These are phyloP conservation scores for Lactarius deliciosus DNA, from an alignment of 768 basidiomycete species.

Conservation along the genomic window DNA sequence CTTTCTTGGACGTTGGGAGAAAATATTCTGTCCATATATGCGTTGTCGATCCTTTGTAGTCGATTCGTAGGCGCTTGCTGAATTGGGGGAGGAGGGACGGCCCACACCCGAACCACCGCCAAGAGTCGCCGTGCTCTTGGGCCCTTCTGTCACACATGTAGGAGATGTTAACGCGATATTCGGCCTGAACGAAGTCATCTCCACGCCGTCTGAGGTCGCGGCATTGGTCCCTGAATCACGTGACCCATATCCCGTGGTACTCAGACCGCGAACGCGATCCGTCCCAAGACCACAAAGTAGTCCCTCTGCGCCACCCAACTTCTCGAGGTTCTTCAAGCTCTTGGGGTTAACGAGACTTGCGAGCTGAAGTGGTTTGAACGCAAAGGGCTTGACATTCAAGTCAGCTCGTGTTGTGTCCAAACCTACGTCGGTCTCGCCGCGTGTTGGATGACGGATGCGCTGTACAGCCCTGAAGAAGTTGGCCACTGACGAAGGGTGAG, in stretches of 20 bases:
- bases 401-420: too few relatives aligned
- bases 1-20: conserved; percentile 50
- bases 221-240: too few relatives aligned
- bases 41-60: conserved; percentile 44
- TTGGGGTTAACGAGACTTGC: conserved; percentile 88
- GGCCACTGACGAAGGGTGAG: conserved; percentile 32
- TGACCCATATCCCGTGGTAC: not conserved
- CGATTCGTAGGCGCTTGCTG: conserved; percentile 23
- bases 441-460: conserved; percentile 11
- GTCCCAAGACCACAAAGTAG: conserved; percentile 77
- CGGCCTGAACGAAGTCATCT: too few relatives aligned
- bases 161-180: too few relatives aligned
- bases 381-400: conserved; percentile 68
- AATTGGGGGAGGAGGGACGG: not conserved
- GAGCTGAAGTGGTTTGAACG: conserved; percentile 67
- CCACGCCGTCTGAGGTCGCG: too few relatives aligned
- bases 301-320: conserved; percentile 69
- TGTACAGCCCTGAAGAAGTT: conserved; percentile 23
- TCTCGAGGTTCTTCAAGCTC: conserved; percentile 60
- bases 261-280: conserved; percentile 49
- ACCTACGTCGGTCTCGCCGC: not conserved
- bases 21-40: conserved; percentile 55
- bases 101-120: not conserved
- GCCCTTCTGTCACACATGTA: too few relatives aligned
- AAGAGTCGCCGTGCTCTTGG: too few relatives aligned